phyloP scores from a whole-genome alignment of 148 eudicot genomes.

The Heliamphora exappendiculata region DNA sequence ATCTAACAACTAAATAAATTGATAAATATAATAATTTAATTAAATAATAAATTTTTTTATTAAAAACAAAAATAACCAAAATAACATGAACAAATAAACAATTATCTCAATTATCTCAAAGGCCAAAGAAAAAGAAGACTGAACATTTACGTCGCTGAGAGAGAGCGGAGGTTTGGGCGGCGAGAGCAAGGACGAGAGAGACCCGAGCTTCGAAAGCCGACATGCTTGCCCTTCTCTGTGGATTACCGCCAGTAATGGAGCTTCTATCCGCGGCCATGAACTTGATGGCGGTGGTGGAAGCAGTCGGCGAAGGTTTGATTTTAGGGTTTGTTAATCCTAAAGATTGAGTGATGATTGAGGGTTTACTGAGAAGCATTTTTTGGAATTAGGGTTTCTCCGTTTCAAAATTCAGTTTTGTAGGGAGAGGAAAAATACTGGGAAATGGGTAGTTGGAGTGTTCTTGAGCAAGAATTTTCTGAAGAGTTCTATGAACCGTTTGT shows the following conservation, averaged over 20 bases:
- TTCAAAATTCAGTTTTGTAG: constrained; percentile 7
- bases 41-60: too few species aligned
- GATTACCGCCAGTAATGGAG: constrained; percentile 6
- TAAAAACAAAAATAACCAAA: too few species aligned
- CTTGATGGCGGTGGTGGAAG: constrained; percentile 1
- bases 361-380: constrained; percentile 24
- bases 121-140: neutral
- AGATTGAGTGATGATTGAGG: constrained; percentile 12
- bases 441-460: neutral
- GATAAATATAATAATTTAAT: too few species aligned
- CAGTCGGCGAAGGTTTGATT: neutral
- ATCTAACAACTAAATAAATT: too few species aligned
- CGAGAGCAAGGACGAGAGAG: constrained; percentile 80
- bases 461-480: too few species aligned
- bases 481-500: too few species aligned
- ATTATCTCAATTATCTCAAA: too few species aligned
- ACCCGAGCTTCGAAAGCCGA: constrained; percentile 66
- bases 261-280: constrained; percentile 18
- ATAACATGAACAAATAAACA: too few species aligned
- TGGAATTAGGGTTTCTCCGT: neutral
- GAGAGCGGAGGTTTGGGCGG: constrained; percentile 65
- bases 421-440: neutral
- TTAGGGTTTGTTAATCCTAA: neutral
- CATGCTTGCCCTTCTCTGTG: constrained; percentile 15
- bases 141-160: constrained; percentile 57